Base-by-base conservation (phyloP, 345 rosid species). In the Brassica incana region DNA sequence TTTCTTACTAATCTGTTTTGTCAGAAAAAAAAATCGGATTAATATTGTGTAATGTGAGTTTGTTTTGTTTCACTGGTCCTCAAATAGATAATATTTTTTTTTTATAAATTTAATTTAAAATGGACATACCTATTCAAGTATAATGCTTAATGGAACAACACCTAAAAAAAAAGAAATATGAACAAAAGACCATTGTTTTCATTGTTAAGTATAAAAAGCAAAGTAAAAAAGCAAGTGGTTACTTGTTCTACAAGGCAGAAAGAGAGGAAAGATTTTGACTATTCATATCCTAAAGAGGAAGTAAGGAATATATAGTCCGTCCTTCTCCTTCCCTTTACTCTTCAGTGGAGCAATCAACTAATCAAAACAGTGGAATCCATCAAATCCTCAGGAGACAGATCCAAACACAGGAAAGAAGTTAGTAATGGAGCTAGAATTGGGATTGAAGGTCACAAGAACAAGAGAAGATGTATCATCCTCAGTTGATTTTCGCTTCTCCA, bases 351-450 rank as follows among this genome's bases (percentile, higher is more conserved):
- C 70, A 38, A 50, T 18, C 52, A 3, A 66, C 10, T 36, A 77
- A 59, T 29, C 48, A 12, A 50, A 80, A 27, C 10, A 8, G 8
- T 16, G 23, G 16, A 67, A 65, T 5, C 16, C 71, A 58, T 5
- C 9, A 54, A 8, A 48, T 15, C 35, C 29, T 4, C 56, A 59
- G 1, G 1, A 59, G 15, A 6, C 27, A 56, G 27, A 56, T 56
- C 61, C 36, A 62, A 23, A 27, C 65, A 58, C 25, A 36, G 15
- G 23, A 60, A 59, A 67, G 15, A 1, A 65, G 15, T 58, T 29
- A 4, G 16, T 14, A 14, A 94, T 95, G 97, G 97, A 92, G 92
- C 81, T 92, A 2, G 97, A 95, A 86, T 50, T 95, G 58, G 94
- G 91, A 65, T 83, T 95, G 30, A 91, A 89, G 88, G 84, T 91